Evolutionary conservation across 2,329 filamentous ascomycete species (phyloP).

Genomic region (Aspergillus sp.): DNA sequence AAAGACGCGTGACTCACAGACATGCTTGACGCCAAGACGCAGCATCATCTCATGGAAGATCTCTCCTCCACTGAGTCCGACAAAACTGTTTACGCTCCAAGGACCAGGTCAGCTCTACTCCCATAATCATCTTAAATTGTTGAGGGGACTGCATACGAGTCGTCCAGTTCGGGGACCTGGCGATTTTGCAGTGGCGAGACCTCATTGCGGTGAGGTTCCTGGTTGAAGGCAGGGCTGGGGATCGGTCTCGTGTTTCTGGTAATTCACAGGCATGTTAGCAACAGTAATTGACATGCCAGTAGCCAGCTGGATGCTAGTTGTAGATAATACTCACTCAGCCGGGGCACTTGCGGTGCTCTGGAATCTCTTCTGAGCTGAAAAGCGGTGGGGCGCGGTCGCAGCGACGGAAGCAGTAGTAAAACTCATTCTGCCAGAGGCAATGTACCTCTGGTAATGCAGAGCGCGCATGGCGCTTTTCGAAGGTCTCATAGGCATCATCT

Average conservation of each 20-base stretch:
- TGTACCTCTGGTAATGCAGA: constrained; percentile 45
- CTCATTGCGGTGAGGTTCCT: constrained; percentile 60
- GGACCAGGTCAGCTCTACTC: constrained; percentile 12
- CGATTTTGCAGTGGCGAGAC: constrained; percentile 67
- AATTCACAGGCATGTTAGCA: constrained; percentile 20
- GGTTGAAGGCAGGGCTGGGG: constrained; percentile 64
- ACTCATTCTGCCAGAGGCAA: constrained; percentile 38
- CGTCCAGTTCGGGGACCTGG: constrained; percentile 68
- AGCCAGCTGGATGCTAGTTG: background rate
- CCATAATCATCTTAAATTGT: background rate
- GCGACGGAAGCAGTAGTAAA: constrained; percentile 50
- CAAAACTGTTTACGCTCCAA: constrained; percentile 62
- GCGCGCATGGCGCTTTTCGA: constrained; percentile 52
- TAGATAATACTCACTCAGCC: constrained; percentile 54
- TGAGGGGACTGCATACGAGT: constrained; percentile 63
- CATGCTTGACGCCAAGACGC: constrained; percentile 84
- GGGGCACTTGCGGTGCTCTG: constrained; percentile 54
- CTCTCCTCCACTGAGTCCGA: constrained; percentile 91
- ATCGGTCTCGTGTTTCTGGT: constrained; percentile 58
- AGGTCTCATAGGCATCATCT: constrained; percentile 55
- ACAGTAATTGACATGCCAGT: background rate
- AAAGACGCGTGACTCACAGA: constrained; percentile 66
- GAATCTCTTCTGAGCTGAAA: constrained; percentile 44
- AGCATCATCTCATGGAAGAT: constrained; percentile 99
- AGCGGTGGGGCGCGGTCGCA: constrained; percentile 49